These are phyloP conservation scores for Colletotrichum sp. DNA, from an alignment of 2,329 filamentous ascomycete species.

Conservation along the genomic window DNA sequence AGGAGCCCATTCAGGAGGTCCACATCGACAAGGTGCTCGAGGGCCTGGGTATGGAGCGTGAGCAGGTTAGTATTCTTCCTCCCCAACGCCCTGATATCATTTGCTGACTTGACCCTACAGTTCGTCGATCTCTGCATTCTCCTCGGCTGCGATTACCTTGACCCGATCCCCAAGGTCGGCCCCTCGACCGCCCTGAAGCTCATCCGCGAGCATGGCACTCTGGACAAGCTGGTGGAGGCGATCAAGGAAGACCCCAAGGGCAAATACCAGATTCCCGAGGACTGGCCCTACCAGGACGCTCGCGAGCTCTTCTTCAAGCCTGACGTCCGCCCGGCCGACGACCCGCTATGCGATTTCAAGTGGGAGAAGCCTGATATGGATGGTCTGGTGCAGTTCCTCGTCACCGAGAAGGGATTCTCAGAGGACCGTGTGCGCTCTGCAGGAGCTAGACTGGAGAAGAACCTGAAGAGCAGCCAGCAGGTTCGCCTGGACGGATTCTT, in stretches of 20 bases:
- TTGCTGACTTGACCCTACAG: slow-evolving; percentile 30
- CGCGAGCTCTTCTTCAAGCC: slow-evolving; percentile 91
- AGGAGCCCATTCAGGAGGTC: slow-evolving; percentile 97
- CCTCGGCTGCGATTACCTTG: slow-evolving; percentile 96
- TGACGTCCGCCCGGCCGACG: slow-evolving; percentile 82
- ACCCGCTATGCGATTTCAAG: slow-evolving; percentile 93
- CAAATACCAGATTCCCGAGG: slow-evolving; percentile 88
- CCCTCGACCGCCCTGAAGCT: slow-evolving; percentile 91
- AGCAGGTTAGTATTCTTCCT: slow-evolving; percentile 64
- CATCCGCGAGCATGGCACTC: slow-evolving; percentile 86
- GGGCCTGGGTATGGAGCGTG: slow-evolving; percentile 84
- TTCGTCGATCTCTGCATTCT: slow-evolving; percentile 98
- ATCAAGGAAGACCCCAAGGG: slow-evolving; percentile 78
- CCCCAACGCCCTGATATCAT: background rate
- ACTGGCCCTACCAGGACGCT: slow-evolving; percentile 95
- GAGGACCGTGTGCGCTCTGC: slow-evolving; percentile 89
- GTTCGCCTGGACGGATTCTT: slow-evolving; percentile 95
- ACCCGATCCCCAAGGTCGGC: slow-evolving; percentile 93
- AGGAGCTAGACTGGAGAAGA: slow-evolving; percentile 83
- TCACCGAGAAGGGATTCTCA: slow-evolving; percentile 94
- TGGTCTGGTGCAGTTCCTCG: slow-evolving; percentile 86
- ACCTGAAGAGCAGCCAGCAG: slow-evolving; percentile 89
- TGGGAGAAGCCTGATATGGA: slow-evolving; percentile 95
- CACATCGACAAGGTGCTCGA: slow-evolving; percentile 85
- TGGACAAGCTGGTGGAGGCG: slow-evolving; percentile 85